Conservation (phyloP, 768 basidiomycete genomes). For the Russula ochroleuca region DNA sequence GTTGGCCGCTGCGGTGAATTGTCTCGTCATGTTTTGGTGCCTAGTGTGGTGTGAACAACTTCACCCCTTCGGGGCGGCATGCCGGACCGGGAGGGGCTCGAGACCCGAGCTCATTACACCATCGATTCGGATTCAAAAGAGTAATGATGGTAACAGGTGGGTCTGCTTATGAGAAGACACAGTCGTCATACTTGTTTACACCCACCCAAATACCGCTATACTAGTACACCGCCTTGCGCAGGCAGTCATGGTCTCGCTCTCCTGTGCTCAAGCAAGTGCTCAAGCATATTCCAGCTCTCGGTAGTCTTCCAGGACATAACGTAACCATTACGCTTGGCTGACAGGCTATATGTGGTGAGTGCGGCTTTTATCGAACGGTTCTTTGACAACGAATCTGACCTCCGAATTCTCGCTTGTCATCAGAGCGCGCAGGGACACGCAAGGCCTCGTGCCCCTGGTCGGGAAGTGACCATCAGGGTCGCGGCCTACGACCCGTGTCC, state of each 20-base stretch:
- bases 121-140: background rate
- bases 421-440: background rate
- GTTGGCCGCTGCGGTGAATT: constrained; percentile 23
- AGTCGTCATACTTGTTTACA: too few relatives aligned
- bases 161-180: background rate
- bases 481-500: background rate
- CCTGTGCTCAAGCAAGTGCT: too few relatives aligned
- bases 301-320: background rate
- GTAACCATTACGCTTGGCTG: background rate
- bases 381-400: background rate
- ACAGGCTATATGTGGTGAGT: constrained; percentile 1
- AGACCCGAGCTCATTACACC: too few relatives aligned
- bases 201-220: too few relatives aligned
- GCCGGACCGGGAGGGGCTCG: too few relatives aligned
- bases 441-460: background rate
- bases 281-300: too few relatives aligned
- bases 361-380: constrained; percentile 5
- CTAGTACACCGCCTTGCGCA: too few relatives aligned
- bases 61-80: background rate
- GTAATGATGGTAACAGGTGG: background rate
- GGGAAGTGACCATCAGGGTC: background rate
- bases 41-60: too few relatives aligned
- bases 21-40: constrained; percentile 3
- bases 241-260: too few relatives aligned
- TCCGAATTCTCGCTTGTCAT: constrained; percentile 6